These are phyloP conservation scores for Talaromyces sp. DNA, from an alignment of 2,329 filamentous ascomycete species.

Conservation along the genomic window DNA sequence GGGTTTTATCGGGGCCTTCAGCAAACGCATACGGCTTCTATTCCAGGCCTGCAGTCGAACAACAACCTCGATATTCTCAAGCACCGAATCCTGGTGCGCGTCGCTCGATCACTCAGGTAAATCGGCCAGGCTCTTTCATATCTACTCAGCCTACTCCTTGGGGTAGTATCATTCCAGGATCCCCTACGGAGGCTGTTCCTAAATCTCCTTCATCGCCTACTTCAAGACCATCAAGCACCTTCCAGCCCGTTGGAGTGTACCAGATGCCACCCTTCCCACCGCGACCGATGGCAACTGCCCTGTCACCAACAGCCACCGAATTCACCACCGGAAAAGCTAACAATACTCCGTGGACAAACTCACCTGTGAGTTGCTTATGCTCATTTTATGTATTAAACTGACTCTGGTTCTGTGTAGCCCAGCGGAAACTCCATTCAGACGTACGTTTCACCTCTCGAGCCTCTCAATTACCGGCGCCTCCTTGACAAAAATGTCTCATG, in stretches of 20 bases:
- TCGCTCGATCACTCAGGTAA: constrained; percentile 35
- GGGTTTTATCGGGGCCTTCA: constrained; percentile 40
- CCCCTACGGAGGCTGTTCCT: constrained; percentile 26
- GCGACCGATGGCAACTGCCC: constrained; percentile 63
- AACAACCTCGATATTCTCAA: constrained; percentile 34
- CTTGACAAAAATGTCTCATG: constrained; percentile 95
- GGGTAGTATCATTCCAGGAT: constrained; percentile 32
- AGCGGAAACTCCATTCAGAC: constrained; percentile 65
- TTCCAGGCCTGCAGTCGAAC: constrained; percentile 35
- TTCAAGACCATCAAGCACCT: constrained; percentile 34
- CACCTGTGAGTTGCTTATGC: constrained; percentile 53
- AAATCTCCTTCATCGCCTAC: constrained; percentile 29
- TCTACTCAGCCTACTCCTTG: constrained; percentile 37
- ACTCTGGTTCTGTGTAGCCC: constrained; percentile 25
- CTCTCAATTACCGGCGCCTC: constrained; percentile 92
- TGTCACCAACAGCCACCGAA: constrained; percentile 74
- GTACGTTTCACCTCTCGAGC: constrained; percentile 84
- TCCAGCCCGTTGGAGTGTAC: constrained; percentile 41
- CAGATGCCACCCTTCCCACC: constrained; percentile 52
- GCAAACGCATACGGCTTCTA: constrained; percentile 31
- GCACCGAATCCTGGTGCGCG: constrained; percentile 29
- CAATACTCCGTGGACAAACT: constrained; percentile 35
- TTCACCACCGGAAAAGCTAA: constrained; percentile 59
- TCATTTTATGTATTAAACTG: constrained; percentile 13
- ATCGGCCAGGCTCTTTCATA: constrained; percentile 36